Evolutionary conservation across 441 rosid species (phyloP), one percentile per base, ranked within the genome.

Genomic region (Syzygium syzygioides): DNA sequence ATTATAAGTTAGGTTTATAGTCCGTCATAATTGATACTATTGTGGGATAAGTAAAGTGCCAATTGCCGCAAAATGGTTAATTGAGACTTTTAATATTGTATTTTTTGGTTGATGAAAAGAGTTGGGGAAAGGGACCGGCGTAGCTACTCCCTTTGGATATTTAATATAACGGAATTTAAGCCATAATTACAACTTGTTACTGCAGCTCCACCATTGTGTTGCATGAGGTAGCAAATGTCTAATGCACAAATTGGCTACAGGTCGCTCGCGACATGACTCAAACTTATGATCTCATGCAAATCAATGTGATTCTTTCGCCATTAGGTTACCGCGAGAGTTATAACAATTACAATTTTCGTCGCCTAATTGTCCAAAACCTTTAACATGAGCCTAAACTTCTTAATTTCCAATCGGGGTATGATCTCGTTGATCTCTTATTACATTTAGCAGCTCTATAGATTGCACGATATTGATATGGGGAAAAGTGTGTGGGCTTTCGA

Each of bases 121-220:
- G 15, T 11, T 20, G 28, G 50, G 50, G 1, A 71, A 14, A 8
- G 19, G 26, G 25, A 56, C 2, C 6, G 9, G 0, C 17, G 9
- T 15, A 62, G 10, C 20, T n/a, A 14, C 9, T 14, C 1, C 7
- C 17, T 71, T 0, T 71, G 23, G 3, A 37, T 20, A 71, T 5
- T 5, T 37, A 71, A 71, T 37, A 12, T 11, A 11, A 37, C 0
- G 17, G 2, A 71, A 71, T 71, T 37, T 71, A 50, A 71, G 17
- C 6, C n/a, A 71, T 71, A 71, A 37, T 3, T 71, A 71, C 0
- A 11, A 1, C 1, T 25, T 4, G 0, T 19, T 1, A 9, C 4
- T 55, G 23, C 4, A 55, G 25, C 25, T 68, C 8, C 0, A 68
- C 20, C 8, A 4, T 5, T 2, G 0, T 71, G 7, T 9, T 2